Conservation (phyloP, 768 basidiomycete genomes). For the Cyclocybe aegerita region DNA sequence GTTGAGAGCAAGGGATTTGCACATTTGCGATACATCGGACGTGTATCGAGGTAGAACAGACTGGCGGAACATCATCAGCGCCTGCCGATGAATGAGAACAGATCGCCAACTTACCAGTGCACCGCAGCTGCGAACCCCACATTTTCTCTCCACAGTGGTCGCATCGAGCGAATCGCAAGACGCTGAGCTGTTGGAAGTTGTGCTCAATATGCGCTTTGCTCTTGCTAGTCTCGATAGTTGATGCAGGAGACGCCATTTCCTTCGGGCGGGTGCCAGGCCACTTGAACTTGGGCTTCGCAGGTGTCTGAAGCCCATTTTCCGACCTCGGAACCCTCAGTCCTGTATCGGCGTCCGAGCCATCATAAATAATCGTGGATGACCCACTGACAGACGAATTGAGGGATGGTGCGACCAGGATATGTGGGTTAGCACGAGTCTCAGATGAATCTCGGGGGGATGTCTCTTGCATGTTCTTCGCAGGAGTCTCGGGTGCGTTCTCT, state of each 20-base stretch:
- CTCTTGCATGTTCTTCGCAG: conserved; percentile 25
- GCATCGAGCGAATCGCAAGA: conserved; percentile 87
- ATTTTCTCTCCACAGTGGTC: conserved; percentile 98
- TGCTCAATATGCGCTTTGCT: conserved; percentile 58
- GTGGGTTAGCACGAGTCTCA: conserved; percentile 29
- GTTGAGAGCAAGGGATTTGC: conserved; percentile 63
- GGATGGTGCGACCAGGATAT: conserved; percentile 31
- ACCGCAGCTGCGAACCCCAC: conserved; percentile 96
- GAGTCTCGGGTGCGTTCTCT: conserved; percentile 49
- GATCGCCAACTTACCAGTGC: conserved; percentile 62
- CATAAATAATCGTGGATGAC: conserved; percentile 52
- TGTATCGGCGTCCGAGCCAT: conserved; percentile 32
- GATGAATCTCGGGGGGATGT: conserved; percentile 17
- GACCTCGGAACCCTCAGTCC: conserved; percentile 39
- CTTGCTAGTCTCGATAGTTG: conserved; percentile 30
- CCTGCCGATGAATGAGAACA: neutral
- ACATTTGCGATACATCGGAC: conserved; percentile 79
- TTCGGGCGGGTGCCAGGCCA: conserved; percentile 63
- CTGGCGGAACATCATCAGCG: conserved; percentile 36
- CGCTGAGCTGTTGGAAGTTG: conserved; percentile 85
- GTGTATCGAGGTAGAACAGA: conserved; percentile 84
- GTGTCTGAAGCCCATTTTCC: conserved; percentile 48
- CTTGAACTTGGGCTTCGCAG: conserved; percentile 64
- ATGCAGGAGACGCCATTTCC: conserved; percentile 35
- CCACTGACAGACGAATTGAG: conserved; percentile 43